Evolutionary conservation across 768 basidiomycete species (phyloP).

Genomic region (Tubosaeta sp.): DNA sequence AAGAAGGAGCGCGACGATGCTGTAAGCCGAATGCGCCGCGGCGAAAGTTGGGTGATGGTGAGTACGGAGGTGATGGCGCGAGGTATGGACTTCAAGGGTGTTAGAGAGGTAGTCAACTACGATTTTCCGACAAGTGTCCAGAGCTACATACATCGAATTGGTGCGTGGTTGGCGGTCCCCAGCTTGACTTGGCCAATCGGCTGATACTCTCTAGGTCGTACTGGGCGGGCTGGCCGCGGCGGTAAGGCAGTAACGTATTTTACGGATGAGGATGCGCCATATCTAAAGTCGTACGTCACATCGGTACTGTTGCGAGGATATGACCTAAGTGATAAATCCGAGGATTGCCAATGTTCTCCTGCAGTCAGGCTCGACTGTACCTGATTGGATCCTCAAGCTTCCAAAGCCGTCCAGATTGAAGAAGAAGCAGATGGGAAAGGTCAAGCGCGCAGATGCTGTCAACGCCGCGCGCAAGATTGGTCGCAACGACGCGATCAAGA

Average conservation of each 20-base stretch:
- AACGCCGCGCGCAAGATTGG: conserved; percentile 69
- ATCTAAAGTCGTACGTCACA: conserved; percentile 75
- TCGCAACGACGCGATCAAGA: conserved; percentile 66
- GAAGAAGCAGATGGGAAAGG: conserved; percentile 79
- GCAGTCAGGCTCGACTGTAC: conserved; percentile 86
- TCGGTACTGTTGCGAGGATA: neutral
- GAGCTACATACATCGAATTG: conserved; percentile 95
- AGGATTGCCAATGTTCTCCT: conserved; percentile 96
- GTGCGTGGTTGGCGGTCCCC: conserved; percentile 33
- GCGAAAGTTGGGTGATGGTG: conserved; percentile 92
- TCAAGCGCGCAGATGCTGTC: conserved; percentile 72
- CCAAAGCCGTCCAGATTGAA: conserved; percentile 90
- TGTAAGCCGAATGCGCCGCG: conserved; percentile 78
- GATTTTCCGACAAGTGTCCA: conserved; percentile 96
- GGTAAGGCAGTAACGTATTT: conserved; percentile 96
- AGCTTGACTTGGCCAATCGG: conserved; percentile 2
- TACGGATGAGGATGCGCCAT: conserved; percentile 88
- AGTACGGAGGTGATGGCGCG: conserved; percentile 97
- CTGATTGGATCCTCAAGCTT: conserved; percentile 94
- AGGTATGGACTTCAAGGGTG: conserved; percentile 97
- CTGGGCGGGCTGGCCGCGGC: conserved; percentile 87
- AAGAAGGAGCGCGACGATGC: conserved; percentile 86
- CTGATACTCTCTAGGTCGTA: conserved; percentile 59
- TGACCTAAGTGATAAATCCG: conserved; percentile 8
- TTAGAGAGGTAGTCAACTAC: conserved; percentile 92